These are phyloP conservation scores for Strobilomyces dryophilus DNA, from an alignment of 768 basidiomycete genomes.

Conservation along the genomic window DNA sequence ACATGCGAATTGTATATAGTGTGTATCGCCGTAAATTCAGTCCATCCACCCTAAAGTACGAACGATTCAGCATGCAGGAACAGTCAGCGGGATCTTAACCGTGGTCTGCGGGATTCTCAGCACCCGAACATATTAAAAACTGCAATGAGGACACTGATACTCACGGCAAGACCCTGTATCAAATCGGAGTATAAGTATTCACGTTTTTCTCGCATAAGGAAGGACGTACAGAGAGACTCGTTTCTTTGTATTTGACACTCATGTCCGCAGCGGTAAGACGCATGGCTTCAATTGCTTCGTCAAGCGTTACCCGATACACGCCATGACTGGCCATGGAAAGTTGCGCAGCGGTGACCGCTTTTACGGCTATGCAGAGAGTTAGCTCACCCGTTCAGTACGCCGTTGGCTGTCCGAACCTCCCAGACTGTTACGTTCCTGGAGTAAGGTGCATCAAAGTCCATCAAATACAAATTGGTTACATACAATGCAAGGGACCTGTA, in stretches of 20 bases:
- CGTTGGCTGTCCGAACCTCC: constrained; percentile 50
- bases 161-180: constrained; percentile 54
- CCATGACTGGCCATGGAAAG: constrained; percentile 91
- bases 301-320: constrained; percentile 80
- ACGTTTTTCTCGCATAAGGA: not conserved
- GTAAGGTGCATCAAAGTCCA: not conserved
- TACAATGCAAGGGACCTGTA: constrained; percentile 95
- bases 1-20: not conserved
- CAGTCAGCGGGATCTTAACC: constrained; percentile 80
- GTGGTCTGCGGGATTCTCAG: constrained; percentile 43
- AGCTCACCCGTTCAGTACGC: not conserved
- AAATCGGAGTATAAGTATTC: not conserved
- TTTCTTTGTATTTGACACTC: constrained; percentile 95
- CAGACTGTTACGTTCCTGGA: constrained; percentile 77
- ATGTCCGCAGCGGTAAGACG: constrained; percentile 89
- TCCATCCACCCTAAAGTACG: too few species aligned
- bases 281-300: constrained; percentile 97
- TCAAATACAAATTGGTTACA: constrained; percentile 4
- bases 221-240: constrained; percentile 74
- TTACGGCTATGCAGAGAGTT: constrained; percentile 57
- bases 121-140: not conserved
- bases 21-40: too few species aligned
- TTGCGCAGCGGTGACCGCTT: constrained; percentile 91
- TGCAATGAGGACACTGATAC: constrained; percentile 17
- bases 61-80: constrained; percentile 70